Evolutionary conservation across 345 rosid genomes (phyloP).

Genomic region (Acer saccharum): DNA sequence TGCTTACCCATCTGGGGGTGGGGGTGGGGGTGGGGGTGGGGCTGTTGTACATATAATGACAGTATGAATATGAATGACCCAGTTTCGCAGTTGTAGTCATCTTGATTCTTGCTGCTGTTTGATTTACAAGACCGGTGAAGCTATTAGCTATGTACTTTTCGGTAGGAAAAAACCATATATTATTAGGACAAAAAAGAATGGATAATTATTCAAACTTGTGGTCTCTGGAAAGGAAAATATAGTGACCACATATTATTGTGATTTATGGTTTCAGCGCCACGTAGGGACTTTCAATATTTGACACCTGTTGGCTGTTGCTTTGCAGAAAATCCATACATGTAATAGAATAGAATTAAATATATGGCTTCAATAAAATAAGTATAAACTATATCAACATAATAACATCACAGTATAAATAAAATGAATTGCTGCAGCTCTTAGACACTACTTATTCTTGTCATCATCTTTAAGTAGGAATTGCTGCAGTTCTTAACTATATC

Average conservation of each 20-base stretch:
- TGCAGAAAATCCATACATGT: too few relatives aligned
- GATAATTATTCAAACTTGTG: background rate
- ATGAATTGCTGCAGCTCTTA: constrained; percentile 9
- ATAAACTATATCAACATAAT: constrained; percentile 7
- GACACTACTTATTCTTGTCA: constrained; percentile 17
- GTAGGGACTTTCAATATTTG: constrained; percentile 11
- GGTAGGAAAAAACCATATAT: too few relatives aligned
- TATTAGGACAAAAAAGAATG: too few relatives aligned
- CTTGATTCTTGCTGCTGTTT: background rate
- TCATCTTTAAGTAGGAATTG: constrained; percentile 24
- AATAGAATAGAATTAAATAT: background rate
- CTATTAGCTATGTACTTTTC: too few relatives aligned
- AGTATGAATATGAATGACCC: background rate
- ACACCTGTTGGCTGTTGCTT: background rate
- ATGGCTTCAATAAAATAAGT: background rate
- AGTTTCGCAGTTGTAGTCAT: constrained; percentile 7
- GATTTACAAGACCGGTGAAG: too few relatives aligned
- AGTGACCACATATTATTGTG: constrained; percentile 27
- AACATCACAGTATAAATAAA: constrained; percentile 6
- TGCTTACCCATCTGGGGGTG: constrained; percentile 11
- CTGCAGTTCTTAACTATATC: background rate
- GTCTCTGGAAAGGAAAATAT: background rate
- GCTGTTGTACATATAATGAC: background rate
- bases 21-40: background rate
- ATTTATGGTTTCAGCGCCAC: constrained; percentile 32